Evolutionary conservation across 2,329 filamentous ascomycete species (phyloP), one percentile per base, ranked within the genome.

Genomic region (Coniochaeta pulveracea): DNA sequence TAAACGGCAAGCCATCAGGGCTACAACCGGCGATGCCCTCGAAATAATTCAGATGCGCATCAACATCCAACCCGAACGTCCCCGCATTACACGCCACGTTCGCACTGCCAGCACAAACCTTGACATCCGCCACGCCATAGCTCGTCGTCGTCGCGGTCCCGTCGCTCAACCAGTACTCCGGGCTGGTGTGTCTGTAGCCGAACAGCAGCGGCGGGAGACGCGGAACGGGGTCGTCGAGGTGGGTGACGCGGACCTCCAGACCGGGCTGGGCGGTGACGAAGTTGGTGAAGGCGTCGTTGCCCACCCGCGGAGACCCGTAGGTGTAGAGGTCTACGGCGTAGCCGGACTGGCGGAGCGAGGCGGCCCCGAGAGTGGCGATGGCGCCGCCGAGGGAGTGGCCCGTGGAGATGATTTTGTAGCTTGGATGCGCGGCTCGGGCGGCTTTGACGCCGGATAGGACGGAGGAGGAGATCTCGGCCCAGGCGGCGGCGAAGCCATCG

Each of bases 311-410:
- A 12, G 71, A 64, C 39, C 80, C 80, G 55, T 69, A 85, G 2
- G 71, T 77, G 61, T 76, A 81, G 26, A 82, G 45, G 43, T 78
- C 73, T 33, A 61, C 52, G 2, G 54, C 41, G 37, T 56, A 54
- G 26, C 67, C 72, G 8, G 49, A 46, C 5, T 51, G 50, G 29
- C 76, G 66, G 14, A 81, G 55, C 42, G 71, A 62, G 1, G 65
- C 71, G 0, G 64, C 71, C 0, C 64, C 77, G 4, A 85, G 50
- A 6, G 68, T 72, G 24, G 69, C 74, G 3, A 84, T 58, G 6
- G 76, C 76, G 17, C 62, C 80, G 30, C 80, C 80, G 4, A 85
- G 69, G 8, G 74, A 80, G 58, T 84, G 79, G 22, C 80, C 80
- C 0, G 76, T 75, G n/a, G 66, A 52, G 12, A 78, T 49, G 47